phyloP scores from a whole-genome alignment of 352 stramenopile species.

The Peronospora belbahrii region DNA sequence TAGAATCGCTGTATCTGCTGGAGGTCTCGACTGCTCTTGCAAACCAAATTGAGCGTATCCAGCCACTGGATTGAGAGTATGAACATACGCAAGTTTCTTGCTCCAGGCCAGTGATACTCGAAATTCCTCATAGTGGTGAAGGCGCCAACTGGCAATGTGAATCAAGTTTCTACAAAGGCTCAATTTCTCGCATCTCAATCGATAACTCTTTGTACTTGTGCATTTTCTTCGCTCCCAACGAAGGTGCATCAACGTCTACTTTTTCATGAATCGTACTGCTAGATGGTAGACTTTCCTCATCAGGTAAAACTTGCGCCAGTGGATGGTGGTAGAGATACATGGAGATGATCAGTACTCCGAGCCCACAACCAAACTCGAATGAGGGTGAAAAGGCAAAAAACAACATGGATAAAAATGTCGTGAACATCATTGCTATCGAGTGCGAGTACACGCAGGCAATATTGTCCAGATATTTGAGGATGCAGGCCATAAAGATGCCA shows the following conservation, averaged over 20 bases:
- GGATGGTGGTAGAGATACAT: slow-evolving; percentile 85
- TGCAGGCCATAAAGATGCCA: slow-evolving; percentile 70
- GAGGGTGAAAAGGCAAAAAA: slow-evolving; percentile 80
- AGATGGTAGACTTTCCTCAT: slow-evolving; percentile 1
- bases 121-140: too few species aligned
- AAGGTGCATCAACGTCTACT: not conserved
- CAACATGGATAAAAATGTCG: slow-evolving; percentile 77
- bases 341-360: slow-evolving; percentile 69
- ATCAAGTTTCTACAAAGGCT: too few species aligned
- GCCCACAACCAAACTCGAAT: slow-evolving; percentile 72
- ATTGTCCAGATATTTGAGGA: slow-evolving; percentile 86
- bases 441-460: slow-evolving; percentile 82
- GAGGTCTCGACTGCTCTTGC: too few species aligned
- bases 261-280: slow-evolving; percentile 15
- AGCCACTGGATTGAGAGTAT: too few species aligned
- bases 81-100: too few species aligned
- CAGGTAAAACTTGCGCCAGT: slow-evolving; percentile 13
- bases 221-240: slow-evolving; percentile 5
- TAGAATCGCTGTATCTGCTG: too few species aligned
- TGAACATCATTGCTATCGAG: slow-evolving; percentile 85
- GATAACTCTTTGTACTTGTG: slow-evolving; percentile 14
- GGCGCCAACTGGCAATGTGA: too few species aligned
- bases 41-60: too few species aligned
- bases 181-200: not conserved
- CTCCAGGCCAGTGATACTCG: too few species aligned